These are phyloP conservation scores for Eucalyptus erythrocorys DNA, from an alignment of 345 rosid species.

Conservation along the genomic window DNA sequence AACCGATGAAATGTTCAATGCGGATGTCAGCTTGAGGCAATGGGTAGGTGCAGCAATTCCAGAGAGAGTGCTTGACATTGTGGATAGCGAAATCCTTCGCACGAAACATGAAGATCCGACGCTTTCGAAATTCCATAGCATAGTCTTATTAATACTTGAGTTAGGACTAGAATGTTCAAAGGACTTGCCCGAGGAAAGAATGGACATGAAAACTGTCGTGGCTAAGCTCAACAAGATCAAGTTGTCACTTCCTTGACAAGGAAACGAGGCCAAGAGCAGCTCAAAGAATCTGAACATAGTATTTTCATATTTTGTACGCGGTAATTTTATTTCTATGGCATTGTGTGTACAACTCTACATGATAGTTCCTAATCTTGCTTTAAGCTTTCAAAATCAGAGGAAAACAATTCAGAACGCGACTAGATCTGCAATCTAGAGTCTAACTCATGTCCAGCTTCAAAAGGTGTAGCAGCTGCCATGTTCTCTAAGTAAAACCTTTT, in stretches of 20 bases:
- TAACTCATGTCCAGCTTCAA: not conserved
- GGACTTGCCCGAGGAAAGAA: not conserved
- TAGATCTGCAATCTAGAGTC: fast-evolving
- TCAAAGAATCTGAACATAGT: not conserved
- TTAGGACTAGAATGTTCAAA: not conserved
- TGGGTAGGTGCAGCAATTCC: not conserved
- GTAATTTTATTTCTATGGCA: not conserved
- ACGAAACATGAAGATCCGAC: fast-evolving
- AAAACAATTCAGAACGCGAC: too few relatives aligned
- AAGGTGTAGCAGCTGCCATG: not conserved
- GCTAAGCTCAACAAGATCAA: not conserved
- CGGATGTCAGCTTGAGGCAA: not conserved
- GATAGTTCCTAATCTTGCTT: not conserved
- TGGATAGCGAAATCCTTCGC: not conserved
- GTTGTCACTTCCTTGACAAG: not conserved
- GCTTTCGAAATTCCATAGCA: fast-evolving
- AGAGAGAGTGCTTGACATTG: not conserved
- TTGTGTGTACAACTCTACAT: fast-evolving
- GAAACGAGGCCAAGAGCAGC: not conserved
- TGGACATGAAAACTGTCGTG: not conserved
- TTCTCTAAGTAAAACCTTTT: too few relatives aligned
- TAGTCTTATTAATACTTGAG: not conserved
- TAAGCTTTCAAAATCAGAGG: not conserved
- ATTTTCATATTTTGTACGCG: fast-evolving
- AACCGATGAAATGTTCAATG: not conserved